Base-by-base conservation (phyloP, 2,329 filamentous ascomycete species). In the Xylariaceae sp. region DNA sequence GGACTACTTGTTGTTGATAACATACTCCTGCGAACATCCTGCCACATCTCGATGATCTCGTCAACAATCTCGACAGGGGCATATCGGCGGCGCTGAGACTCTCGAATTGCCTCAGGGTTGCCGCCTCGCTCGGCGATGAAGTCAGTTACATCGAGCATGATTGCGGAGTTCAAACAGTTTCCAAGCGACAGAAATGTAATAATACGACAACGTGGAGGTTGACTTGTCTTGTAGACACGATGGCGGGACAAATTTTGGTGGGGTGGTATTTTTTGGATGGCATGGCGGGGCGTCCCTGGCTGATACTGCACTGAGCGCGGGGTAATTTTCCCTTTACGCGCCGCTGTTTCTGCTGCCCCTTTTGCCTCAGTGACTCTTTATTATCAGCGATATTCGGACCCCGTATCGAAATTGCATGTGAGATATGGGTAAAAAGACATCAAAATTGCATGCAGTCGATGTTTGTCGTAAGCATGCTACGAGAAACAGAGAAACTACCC, bases 71-170 rank as follows among this genome's bases (percentile, higher is more conserved):
- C 86, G 61, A 90, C 87, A 12, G 83, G 77, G 39, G 88, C 91
- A 73, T 82, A 80, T 58, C 93, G 84, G 64, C 83, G 83, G 58
- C 86, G 81, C 71, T 98, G 93, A 54, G 86, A 93, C 68, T 96
- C 89, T 67, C 87, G 86, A 69, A 98, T 93, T 72, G 83, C 85
- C 64, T 95, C 86, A 14, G 90, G 88, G 71, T 97, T 82, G 58
- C 93, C 93, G 56, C 92, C 93, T 59, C 90, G 86, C 69, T 96
- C 89, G 64, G 79, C 70, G 62, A 92, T 85, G 65, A 92, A 89
- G 64, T 91, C 86, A 57, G 49, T 54, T 33, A 89, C 76, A 72
- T 91, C 87, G 46, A 63, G 58, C 60, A 63, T 63, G 46, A 21
- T 54, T 12, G 17, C n/a, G 19, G 20, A 22, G 17, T 29, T 6